phyloP scores from a whole-genome alignment of 192 early-diverging fungal genomes.

The Dispira parvispora region DNA sequence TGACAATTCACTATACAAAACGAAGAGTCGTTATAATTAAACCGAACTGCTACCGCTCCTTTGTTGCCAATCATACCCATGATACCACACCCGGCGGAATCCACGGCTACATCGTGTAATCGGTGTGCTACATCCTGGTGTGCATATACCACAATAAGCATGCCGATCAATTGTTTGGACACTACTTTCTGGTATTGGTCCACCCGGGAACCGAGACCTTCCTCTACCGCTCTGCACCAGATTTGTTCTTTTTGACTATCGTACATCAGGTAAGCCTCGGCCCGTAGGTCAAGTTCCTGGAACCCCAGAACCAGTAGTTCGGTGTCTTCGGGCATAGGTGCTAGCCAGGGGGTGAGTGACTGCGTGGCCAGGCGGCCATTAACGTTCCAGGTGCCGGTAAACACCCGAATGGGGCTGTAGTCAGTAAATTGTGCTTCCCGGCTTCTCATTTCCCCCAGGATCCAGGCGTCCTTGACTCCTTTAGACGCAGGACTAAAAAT shows the following conservation, averaged over 20 bases:
- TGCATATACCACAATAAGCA: conserved; percentile 72
- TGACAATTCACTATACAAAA: conserved; percentile 81
- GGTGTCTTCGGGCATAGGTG: conserved; percentile 19
- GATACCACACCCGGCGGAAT: conserved; percentile 66
- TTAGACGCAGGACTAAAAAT: background rate
- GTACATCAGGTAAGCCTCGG: conserved; percentile 70
- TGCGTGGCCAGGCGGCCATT: conserved; percentile 51
- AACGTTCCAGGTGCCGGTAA: conserved; percentile 86
- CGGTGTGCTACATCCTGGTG: conserved; percentile 26
- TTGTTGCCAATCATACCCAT: conserved; percentile 89
- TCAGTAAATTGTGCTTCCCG: conserved; percentile 17
- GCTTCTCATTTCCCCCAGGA: background rate
- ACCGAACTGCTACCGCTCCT: conserved; percentile 71
- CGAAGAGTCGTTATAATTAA: conserved; percentile 62
- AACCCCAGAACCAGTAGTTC: conserved; percentile 22
- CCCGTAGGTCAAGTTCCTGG: conserved; percentile 78
- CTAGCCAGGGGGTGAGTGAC: conserved; percentile 46
- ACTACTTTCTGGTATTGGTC: conserved; percentile 43
- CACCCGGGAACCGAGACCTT: conserved; percentile 33
- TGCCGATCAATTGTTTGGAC: conserved; percentile 77
- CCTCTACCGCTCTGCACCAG: conserved; percentile 61
- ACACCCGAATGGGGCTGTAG: conserved; percentile 24
- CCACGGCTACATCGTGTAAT: conserved; percentile 44
- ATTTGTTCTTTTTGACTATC: conserved; percentile 61
- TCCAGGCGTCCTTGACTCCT: conserved; percentile 8